Percentiles rank a stretch among this genome's conserved stretches.
Conservation (phyloP, 2,329 filamentous ascomycete genomes). For the Beauveria bassiana region DNA sequence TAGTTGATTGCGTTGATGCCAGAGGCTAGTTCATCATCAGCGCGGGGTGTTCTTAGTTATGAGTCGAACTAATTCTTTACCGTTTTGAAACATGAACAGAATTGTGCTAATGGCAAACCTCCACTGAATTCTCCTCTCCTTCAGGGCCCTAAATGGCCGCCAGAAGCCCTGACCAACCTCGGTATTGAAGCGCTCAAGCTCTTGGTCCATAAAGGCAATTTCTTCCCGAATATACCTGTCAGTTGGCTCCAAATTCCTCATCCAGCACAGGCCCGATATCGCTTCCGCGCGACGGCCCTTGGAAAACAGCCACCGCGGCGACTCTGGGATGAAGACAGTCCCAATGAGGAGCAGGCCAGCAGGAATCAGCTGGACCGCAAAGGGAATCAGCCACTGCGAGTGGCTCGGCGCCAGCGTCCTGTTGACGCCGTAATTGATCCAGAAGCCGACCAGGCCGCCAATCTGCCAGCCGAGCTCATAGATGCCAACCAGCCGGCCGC, state of each 20-base stretch:
- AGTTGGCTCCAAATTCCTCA: conserved; percentile 47
- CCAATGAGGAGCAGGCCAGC: conserved; percentile 54
- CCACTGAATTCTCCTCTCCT: conserved; percentile 53
- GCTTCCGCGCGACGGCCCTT: conserved; percentile 53
- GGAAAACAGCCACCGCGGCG: conserved; percentile 61
- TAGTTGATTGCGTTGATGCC: conserved; percentile 79
- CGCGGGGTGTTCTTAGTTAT: not conserved
- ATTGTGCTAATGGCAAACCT: conserved; percentile 66
- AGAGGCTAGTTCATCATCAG: conserved; percentile 17
- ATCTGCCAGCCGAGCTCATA: conserved; percentile 61
- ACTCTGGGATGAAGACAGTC: conserved; percentile 54
- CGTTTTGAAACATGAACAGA: conserved; percentile 75
- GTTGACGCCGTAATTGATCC: conserved; percentile 59
- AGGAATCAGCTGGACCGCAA: conserved; percentile 60
- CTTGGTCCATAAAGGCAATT: conserved; percentile 60
- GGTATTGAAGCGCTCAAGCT: conserved; percentile 55
- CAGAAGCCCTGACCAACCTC: conserved; percentile 66
- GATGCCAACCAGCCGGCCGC: conserved; percentile 57
- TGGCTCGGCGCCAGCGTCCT: conserved; percentile 37
- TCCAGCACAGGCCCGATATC: conserved; percentile 53
- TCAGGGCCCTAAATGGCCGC: conserved; percentile 58
- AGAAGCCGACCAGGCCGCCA: conserved; percentile 56
- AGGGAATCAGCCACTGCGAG: conserved; percentile 57
- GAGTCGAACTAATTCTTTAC: conserved; percentile 23
- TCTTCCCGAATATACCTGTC: conserved; percentile 67